Evolutionary conservation across 1,284 basidiomycete species (phyloP), one percentile per base, ranked within the genome.

Genomic region (Papiliotrema flavescens): DNA sequence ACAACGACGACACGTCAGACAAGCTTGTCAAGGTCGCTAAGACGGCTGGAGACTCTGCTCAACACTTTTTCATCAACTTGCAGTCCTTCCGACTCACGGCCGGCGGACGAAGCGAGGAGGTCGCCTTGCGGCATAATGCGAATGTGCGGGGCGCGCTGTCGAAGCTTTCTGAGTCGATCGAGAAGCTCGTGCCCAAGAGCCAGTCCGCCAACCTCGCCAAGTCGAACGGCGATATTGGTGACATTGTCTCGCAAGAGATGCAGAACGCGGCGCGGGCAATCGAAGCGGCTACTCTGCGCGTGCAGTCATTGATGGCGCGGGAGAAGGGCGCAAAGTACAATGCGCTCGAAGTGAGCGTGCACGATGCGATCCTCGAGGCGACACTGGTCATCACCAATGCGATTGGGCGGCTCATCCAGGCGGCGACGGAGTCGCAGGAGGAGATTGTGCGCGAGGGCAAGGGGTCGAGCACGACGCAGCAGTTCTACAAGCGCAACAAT

Each of bases 401-500:
- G 37, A 98, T 99, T 67, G 89, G 85, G 4, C 86, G 93, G 26
- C 84, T 99, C 57, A 98, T 99, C 71, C 84, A 89, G 72, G 94
- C 95, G 5, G 94, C 96, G 4, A 97, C 95, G 1, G 95, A 95
- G 48, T 94, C 90, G 45, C 96, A 99, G 77, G 86, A 97, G 74
- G 96, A 99, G 79, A 99, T 98, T 60, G 96, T 98, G 46, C 86
- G 88, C 3, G 87, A 95, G 77, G 96, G 96, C 60, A 89, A 86
- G 75, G 95, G 95, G 5, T 88, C 90, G 13, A 91, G 86, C 73
- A 85, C 91, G 23, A 85, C 81, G 20, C 92, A 96, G 76, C 95
- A 98, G 70, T 99, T 99, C 83, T 98, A 98, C 84, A 99, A 99
- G 81, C 86, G 89, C 60, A 97, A 99, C 85, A 98, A 98, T 78